Evolutionary conservation across 225 moss, liverwort and hornwort species (phyloP).

Genomic region (Marchantia polymorpha): DNA sequence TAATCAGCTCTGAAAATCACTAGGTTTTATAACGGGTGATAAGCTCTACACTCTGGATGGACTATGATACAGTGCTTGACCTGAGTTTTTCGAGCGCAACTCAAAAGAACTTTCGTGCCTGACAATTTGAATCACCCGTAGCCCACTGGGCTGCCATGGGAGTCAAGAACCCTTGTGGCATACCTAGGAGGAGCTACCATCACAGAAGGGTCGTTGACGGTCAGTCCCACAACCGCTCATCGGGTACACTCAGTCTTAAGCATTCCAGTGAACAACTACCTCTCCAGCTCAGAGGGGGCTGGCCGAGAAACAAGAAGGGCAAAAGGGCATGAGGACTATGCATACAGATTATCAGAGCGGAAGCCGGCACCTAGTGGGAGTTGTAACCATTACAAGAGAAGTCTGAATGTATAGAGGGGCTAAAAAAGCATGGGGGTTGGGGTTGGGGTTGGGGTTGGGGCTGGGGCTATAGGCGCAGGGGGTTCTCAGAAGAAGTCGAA

Average conservation of each 20-base stretch:
- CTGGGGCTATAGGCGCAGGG: no score
- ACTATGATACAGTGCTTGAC: conserved; percentile 41
- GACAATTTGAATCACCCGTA: conserved; percentile 11
- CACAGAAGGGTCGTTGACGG: conserved; percentile 4
- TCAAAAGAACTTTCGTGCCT: conserved; percentile 15
- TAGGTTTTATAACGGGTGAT: conserved; percentile 31
- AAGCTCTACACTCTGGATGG: conserved; percentile 21
- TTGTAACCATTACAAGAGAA: conserved; percentile 10
- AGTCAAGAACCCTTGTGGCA: conserved; percentile 34
- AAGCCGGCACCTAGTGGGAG: conserved; percentile 5
- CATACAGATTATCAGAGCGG: conserved; percentile 25
- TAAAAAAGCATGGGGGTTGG: background rate
- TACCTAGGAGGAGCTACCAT: conserved; percentile 15
- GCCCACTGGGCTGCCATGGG: conserved; percentile 29
- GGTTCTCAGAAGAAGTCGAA: conserved; percentile 60
- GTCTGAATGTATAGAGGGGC: background rate
- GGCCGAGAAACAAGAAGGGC: conserved; percentile 7
- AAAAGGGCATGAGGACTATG: conserved; percentile 16
- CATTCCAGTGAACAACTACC: conserved; percentile 14
- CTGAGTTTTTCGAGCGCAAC: conserved; percentile 20
- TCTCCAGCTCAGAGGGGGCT: conserved; percentile 3
- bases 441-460: no score
- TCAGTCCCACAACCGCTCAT: conserved; percentile 16
- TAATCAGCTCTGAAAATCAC: conserved; percentile 44
- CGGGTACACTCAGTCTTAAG: conserved; percentile 12